A percentile compares a stretch with the other conserved stretches of the same genome.
Evolutionary conservation across 2,329 filamentous ascomycete genomes (phyloP).

Genomic region (Clarireedia homoeocarpa): DNA sequence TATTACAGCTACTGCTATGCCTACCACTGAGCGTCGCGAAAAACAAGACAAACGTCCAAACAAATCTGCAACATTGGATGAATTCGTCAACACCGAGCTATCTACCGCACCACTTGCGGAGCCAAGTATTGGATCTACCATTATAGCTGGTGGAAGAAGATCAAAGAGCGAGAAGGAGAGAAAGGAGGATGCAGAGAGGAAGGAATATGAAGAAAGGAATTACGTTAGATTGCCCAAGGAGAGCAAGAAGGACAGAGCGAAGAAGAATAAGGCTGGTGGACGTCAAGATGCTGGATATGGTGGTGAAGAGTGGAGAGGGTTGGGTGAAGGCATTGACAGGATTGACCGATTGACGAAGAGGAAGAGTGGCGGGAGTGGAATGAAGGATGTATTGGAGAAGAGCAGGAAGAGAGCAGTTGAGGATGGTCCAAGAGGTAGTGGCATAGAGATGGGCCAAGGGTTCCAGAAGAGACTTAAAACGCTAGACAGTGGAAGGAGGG

Average conservation of each 20-base stretch:
- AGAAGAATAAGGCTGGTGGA: conserved; percentile 37
- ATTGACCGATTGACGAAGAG: conserved; percentile 76
- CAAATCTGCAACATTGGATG: conserved; percentile 81
- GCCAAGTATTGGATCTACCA: conserved; percentile 88
- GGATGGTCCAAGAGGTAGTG: conserved; percentile 64
- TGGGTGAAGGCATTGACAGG: conserved; percentile 78
- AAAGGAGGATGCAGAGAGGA: conserved; percentile 68
- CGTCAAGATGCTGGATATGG: conserved; percentile 56
- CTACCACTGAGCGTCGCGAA: conserved; percentile 43
- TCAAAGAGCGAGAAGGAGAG: conserved; percentile 72
- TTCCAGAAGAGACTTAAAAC: conserved; percentile 64
- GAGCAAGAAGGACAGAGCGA: conserved; percentile 81
- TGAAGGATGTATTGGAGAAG: conserved; percentile 59
- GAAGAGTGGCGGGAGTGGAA: conserved; percentile 44
- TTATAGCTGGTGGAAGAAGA: conserved; percentile 68
- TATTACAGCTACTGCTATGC: conserved; percentile 81
- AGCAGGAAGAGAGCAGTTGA: conserved; percentile 75
- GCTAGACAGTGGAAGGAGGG: conserved; percentile 32
- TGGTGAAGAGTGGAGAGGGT: conserved; percentile 85
- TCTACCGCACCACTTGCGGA: conserved; percentile 73
- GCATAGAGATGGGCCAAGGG: conserved; percentile 61
- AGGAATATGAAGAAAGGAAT: conserved; percentile 86
- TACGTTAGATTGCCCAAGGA: conserved; percentile 79
- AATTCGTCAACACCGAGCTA: conserved; percentile 82
- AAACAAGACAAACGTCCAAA: conserved; percentile 53